Conservation (phyloP, 768 basidiomycete genomes). For the Clathrus columnatus region DNA sequence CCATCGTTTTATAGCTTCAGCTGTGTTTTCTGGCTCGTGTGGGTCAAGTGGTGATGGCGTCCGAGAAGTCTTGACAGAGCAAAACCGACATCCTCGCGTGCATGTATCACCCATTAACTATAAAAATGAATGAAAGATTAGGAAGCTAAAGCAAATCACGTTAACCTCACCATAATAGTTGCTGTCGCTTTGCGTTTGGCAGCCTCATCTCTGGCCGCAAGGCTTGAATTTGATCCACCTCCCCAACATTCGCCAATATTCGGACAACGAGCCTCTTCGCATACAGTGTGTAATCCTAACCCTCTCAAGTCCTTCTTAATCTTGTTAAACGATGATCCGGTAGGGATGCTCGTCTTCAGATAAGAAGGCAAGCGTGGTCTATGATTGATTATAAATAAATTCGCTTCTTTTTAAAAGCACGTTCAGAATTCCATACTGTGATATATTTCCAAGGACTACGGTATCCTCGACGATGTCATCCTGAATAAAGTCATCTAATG, state of each 20-base stretch:
- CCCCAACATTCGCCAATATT: slow-evolving; percentile 99
- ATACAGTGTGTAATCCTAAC: slow-evolving; percentile 88
- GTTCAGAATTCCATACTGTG: slow-evolving; percentile 39
- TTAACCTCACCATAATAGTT: slow-evolving; percentile 81
- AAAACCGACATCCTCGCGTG: slow-evolving; percentile 95
- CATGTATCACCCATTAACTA: slow-evolving; percentile 99
- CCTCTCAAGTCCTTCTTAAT: slow-evolving; percentile 96
- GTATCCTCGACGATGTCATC: slow-evolving; percentile 38
- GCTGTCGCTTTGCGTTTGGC: slow-evolving; percentile 84
- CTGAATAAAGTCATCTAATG: slow-evolving; percentile 76
- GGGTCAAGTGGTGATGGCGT: slow-evolving; percentile 86
- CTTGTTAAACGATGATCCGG: slow-evolving; percentile 76
- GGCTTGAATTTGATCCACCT: slow-evolving; percentile 42
- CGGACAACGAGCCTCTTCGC: slow-evolving; percentile 97
- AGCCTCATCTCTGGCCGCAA: slow-evolving; percentile 54
- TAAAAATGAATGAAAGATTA: neutral
- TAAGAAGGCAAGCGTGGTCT: slow-evolving; percentile 83
- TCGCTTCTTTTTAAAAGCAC: neutral
- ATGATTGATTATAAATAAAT: slow-evolving; percentile 4
- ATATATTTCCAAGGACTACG: slow-evolving; percentile 64
- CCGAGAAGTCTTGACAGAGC: slow-evolving; percentile 90
- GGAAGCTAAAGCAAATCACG: neutral
- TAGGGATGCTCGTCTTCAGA: slow-evolving; percentile 88
- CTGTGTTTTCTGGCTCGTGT: slow-evolving; percentile 96
- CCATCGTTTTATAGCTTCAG: slow-evolving; percentile 97